phyloP scores from a whole-genome alignment of 768 basidiomycete genomes.

The Boletus edulis region DNA sequence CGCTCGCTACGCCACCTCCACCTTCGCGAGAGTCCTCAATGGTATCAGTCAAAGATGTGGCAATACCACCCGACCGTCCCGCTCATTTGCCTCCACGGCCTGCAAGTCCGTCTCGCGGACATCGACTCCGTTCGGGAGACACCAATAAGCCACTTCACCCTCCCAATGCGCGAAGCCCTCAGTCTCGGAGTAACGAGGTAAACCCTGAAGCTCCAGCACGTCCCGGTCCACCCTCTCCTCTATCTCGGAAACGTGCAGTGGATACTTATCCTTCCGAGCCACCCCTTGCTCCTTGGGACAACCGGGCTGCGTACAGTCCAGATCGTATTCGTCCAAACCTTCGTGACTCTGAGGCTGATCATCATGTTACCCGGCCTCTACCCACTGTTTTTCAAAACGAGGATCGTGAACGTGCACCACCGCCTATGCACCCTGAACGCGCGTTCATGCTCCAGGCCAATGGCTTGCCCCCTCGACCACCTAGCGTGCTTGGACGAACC shows the following conservation, averaged over 20 bases:
- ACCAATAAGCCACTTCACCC: not conserved
- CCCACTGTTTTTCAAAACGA: not conserved
- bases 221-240: conserved; percentile 6
- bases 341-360: conserved; percentile 9
- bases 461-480: conserved; percentile 29
- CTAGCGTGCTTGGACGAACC: conserved; percentile 10
- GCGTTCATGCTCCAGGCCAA: conserved; percentile 29
- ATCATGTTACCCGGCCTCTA: not conserved
- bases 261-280: conserved; percentile 10
- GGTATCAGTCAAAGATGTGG: conserved; percentile 12
- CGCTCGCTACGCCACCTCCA: conserved; percentile 28
- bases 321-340: conserved; percentile 10
- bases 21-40: conserved; percentile 31
- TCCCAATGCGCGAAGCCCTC: conserved; percentile 1
- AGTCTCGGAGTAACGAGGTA: not conserved
- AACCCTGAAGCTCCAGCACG: conserved; percentile 1
- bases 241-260: conserved; percentile 4
- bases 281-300: conserved; percentile 6
- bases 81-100: conserved; percentile 25
- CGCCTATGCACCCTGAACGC: conserved; percentile 31
- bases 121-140: conserved; percentile 9
- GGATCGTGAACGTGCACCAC: conserved; percentile 11
- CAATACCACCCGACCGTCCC: conserved; percentile 3
- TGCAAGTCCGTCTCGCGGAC: conserved; percentile 15
- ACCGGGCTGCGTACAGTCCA: conserved; percentile 1